These are phyloP conservation scores for Phytophthora pinifolia DNA, from an alignment of 352 stramenopile genomes.

Conservation along the genomic window DNA sequence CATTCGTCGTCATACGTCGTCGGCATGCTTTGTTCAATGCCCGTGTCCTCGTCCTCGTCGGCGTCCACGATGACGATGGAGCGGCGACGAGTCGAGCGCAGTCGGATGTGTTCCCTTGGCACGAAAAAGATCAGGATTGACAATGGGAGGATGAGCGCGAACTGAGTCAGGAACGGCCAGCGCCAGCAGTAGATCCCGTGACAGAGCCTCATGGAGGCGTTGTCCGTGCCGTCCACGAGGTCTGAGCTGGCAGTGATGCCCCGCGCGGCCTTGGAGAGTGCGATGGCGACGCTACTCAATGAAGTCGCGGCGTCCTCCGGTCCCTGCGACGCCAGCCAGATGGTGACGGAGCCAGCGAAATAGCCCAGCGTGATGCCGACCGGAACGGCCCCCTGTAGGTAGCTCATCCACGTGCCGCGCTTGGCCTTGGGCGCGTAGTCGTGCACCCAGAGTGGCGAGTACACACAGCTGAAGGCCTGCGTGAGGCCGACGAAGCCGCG, in stretches of 20 bases:
- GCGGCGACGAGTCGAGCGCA: constrained; percentile 50
- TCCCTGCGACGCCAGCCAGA: constrained; percentile 45
- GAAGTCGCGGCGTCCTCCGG: constrained; percentile 14
- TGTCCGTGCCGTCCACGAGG: constrained; percentile 37
- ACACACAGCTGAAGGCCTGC: constrained; percentile 85
- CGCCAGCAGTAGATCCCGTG: constrained; percentile 85
- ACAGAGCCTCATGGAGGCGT: constrained; percentile 46
- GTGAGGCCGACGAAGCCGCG: constrained; percentile 74
- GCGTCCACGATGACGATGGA: constrained; percentile 70
- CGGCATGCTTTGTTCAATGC: constrained; percentile 29
- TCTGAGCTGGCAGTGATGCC: constrained; percentile 24
- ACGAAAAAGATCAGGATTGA: constrained; percentile 83
- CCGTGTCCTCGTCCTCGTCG: constrained; percentile 41
- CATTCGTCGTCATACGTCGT: constrained; percentile 30
- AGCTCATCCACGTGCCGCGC: constrained; percentile 83
- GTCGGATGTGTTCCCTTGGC: constrained; percentile 60
- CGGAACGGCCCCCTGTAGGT: constrained; percentile 71
- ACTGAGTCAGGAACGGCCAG: constrained; percentile 85
- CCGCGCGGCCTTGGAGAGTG: constrained; percentile 21
- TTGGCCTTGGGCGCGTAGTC: constrained; percentile 78
- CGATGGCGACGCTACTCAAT: constrained; percentile 10
- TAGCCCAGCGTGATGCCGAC: constrained; percentile 82
- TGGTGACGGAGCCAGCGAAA: constrained; percentile 70
- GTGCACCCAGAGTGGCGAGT: constrained; percentile 86
- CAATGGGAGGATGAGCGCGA: constrained; percentile 68